Evolutionary conservation across 78 protist species (phyloP), one percentile per base, ranked within the genome.

Genomic region (Dictyostelium firmibasis): DNA sequence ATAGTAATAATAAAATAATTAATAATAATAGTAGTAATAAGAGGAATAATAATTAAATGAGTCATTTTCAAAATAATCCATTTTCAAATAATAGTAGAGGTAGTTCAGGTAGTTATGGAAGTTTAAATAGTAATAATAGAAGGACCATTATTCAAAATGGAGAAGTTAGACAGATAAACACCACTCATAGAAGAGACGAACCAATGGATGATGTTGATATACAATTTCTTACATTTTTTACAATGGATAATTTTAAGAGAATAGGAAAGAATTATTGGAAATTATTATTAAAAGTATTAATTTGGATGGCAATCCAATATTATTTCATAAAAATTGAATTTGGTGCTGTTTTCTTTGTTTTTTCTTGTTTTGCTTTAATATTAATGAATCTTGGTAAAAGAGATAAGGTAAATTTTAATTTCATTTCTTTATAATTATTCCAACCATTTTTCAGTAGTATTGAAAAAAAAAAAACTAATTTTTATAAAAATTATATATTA

Each of bases 151-250:
- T 85, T 31, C 83, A 75, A 18, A 85, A 85, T 85, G 92, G 92
- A 16, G 43, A 85, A 75, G 50, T 85, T 18, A 72, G 41, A 35
- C 69, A 47, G 11, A 35, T 85, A 11, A 29, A 85, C 53, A 72
- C 13, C 1, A 85, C 35, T 0, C 47, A 44, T 13, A 79, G 38
- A 35, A 50, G 69, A 44, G 27, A 84, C 27, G 47, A 84, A 29
- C 60, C 50, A 20, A 27, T 75, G 50, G 92, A 85, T 85, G 92
- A 85, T 35, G 82, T 74, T 25, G 92, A 85, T 85, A 60, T 85
- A 33, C 81, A 85, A 35, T 85, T 85, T 85, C 92, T 74, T 53
- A 74, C 57, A 8, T 72, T 75, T 53, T 85, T 85, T 33, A 50
- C 83, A 47, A 74, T 74, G 31, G 92, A 85, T 67, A 83, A 67